Evolutionary conservation across 2,329 filamentous ascomycete species (phyloP).

Genomic region (Sphaerostilbella broomeana): DNA sequence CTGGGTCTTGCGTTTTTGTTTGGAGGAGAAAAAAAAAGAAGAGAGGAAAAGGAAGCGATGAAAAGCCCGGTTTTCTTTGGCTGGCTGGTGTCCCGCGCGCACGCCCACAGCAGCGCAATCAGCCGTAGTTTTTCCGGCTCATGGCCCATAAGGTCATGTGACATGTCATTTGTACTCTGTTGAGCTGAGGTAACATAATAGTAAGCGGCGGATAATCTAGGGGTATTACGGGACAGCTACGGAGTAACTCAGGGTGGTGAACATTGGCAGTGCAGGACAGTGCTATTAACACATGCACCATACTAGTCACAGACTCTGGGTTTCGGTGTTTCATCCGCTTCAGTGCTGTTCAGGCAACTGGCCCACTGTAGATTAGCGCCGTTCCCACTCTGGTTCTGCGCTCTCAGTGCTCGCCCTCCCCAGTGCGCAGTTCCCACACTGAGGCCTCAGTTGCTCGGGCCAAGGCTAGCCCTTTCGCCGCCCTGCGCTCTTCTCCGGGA

Average conservation of each 20-base stretch:
- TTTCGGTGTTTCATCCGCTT: neutral
- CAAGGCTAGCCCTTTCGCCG: conserved; percentile 5
- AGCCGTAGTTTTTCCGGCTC: neutral
- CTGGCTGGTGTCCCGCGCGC: too few species aligned
- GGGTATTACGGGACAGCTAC: too few species aligned
- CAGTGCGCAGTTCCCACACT: neutral
- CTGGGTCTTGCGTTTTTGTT: conserved; percentile 37
- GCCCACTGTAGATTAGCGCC: conserved; percentile 11
- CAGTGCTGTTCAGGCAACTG: conserved; percentile 2
- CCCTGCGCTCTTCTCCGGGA: conserved; percentile 14
- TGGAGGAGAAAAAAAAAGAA: conserved; percentile 2
- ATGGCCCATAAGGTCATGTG: conserved; percentile 20
- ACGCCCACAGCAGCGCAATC: too few species aligned
- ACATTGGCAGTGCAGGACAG: conserved; percentile 4
- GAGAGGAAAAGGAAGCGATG: neutral
- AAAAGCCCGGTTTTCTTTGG: conserved; percentile 4
- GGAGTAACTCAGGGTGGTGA: too few species aligned
- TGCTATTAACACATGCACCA: neutral
- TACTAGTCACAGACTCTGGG: neutral
- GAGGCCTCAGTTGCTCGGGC: too few species aligned
- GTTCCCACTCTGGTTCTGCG: conserved; percentile 1
- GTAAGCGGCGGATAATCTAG: too few species aligned
- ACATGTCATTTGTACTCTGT: too few species aligned
- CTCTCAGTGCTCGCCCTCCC: conserved; percentile 2
- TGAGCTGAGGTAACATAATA: too few species aligned